Percentiles rank a stretch among this genome's conserved stretches.
These are phyloP conservation scores for Coemansia sp. DNA, from an alignment of 371 early-diverging fungal genomes.

Conservation along the genomic window DNA sequence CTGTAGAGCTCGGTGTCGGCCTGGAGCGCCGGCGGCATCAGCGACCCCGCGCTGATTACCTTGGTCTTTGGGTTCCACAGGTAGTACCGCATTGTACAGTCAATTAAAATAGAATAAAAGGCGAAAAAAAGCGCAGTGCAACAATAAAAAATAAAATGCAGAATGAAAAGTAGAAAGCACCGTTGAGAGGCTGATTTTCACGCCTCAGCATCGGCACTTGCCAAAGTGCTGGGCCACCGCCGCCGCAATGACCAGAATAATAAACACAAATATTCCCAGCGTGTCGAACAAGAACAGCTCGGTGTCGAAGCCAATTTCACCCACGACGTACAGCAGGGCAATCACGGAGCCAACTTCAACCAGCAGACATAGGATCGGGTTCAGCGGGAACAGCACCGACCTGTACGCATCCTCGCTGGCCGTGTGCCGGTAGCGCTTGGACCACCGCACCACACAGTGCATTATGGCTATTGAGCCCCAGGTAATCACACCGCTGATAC, in stretches of 20 bases:
- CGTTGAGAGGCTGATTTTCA: background rate
- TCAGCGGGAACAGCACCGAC: slow-evolving; percentile 66
- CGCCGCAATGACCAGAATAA: slow-evolving; percentile 19
- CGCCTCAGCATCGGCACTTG: slow-evolving; percentile 21
- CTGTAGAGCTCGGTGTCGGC: slow-evolving; percentile 35
- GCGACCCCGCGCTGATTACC: slow-evolving; percentile 18
- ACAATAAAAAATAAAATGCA: no score
- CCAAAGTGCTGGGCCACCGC: slow-evolving; percentile 20
- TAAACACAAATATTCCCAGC: slow-evolving; percentile 43
- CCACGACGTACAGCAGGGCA: slow-evolving; percentile 54
- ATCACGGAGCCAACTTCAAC: slow-evolving; percentile 56
- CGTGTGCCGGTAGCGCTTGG: slow-evolving; percentile 61
- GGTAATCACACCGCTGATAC: slow-evolving; percentile 15
- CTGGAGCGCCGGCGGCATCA: slow-evolving; percentile 41
- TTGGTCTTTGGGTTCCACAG: slow-evolving; percentile 47
- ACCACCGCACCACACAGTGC: slow-evolving; percentile 74
- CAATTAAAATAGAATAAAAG: slow-evolving; percentile 11
- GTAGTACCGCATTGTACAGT: slow-evolving; percentile 35
- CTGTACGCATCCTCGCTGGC: slow-evolving; percentile 54
- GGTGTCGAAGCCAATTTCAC: slow-evolving; percentile 11
- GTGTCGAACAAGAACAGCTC: slow-evolving; percentile 14
- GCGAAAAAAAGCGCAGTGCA: background rate
- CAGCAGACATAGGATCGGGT: slow-evolving; percentile 59
- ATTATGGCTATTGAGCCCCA: slow-evolving; percentile 65
- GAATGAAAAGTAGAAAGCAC: no score